Evolutionary conservation across 2,329 filamentous ascomycete genomes (phyloP).

Genomic region (Penicillium sp.): DNA sequence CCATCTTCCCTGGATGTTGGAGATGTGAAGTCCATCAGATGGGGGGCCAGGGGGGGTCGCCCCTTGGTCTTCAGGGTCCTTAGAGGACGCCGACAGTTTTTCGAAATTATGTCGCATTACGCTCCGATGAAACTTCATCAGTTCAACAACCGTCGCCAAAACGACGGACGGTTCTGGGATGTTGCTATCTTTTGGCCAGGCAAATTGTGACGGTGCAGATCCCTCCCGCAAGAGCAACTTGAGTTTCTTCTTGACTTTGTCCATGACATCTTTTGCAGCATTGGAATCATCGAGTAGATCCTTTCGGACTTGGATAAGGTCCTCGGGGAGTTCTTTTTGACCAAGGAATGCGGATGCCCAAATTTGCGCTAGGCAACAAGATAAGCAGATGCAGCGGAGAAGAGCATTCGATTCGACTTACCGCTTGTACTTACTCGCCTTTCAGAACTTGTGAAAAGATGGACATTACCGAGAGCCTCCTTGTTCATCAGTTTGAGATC

Average conservation of each 20-base stretch:
- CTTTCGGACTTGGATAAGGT: conserved; percentile 86
- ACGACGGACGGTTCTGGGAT: conserved; percentile 93
- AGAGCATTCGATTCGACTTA: conserved; percentile 26
- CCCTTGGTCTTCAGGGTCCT: conserved; percentile 9
- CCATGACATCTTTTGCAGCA: conserved; percentile 97
- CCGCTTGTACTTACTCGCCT: conserved; percentile 83
- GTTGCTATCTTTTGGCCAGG: conserved; percentile 79
- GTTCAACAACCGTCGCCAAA: conserved; percentile 80
- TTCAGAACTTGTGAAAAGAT: conserved; percentile 93
- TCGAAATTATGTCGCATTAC: conserved; percentile 94
- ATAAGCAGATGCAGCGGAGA: conserved; percentile 2
- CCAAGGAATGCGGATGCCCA: conserved; percentile 87
- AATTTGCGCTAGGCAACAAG: conserved; percentile 64
- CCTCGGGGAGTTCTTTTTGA: conserved; percentile 74
- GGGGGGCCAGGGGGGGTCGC: conserved; percentile 12
- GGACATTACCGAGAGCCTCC: conserved; percentile 84
- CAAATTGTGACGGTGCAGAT: conserved; percentile 90
- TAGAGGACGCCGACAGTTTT: conserved; percentile 58
- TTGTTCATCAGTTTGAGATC: conserved; percentile 89
- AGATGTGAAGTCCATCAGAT: conserved; percentile 50
- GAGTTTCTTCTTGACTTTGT: conserved; percentile 99
- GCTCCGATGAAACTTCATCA: conserved; percentile 95
- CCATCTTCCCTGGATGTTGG: conserved; percentile 81
- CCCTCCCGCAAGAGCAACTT: conserved; percentile 87
- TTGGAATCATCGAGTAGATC: conserved; percentile 96